Base-by-base conservation (phyloP, 2,329 filamentous ascomycete species). In the Orbilia blumenaviensis region DNA sequence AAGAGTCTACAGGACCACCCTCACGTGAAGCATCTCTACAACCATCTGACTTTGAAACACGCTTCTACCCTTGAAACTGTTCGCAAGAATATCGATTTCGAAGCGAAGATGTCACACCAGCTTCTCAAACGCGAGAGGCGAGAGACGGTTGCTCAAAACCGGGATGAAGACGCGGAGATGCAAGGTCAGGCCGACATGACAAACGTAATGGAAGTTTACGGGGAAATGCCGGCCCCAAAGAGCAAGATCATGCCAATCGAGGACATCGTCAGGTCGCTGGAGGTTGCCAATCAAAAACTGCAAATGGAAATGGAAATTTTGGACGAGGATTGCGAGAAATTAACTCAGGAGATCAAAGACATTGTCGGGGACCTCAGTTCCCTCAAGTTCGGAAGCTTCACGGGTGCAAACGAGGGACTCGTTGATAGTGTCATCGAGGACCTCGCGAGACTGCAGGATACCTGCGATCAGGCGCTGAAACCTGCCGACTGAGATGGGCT, bases 341-440 rank as follows among this genome's bases (percentile, higher is more conserved):
- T 93, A 2, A 82, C 91, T 4, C 84, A 86, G 2, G 87, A 88
- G 9, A 86, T 95, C 61, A 86, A 86, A 78, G 86, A 88, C 67
- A 90, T 87, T 0, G 87, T 95, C 14, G 90, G 90, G 32, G 88
- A 88, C 54, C 84, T 97, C 81, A 96, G 92, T 82, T 92, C 96
- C 82, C 85, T 96, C 66, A 89, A 92, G 50, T 94, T 95, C 80
- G 93, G 93, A 38, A 89, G 89, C 66, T 87, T 95, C 71, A 91
- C 91, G 78, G 82, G 86, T 21, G 86, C 88, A 73, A 83, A 94
- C 32, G 86, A 85, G 25, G 86, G 88, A 52, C 50, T 74, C 34
- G 42, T 74, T 41, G 62, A 74, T 46, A 90, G 93, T 78, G 87
- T 92, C 29, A 84, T 93, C 16, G 87, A 90, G 52, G 90, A 90